Evolutionary conservation across 768 basidiomycete species (phyloP), one percentile per base, ranked within the genome.

Genomic region (Gymnopilus junonius): DNA sequence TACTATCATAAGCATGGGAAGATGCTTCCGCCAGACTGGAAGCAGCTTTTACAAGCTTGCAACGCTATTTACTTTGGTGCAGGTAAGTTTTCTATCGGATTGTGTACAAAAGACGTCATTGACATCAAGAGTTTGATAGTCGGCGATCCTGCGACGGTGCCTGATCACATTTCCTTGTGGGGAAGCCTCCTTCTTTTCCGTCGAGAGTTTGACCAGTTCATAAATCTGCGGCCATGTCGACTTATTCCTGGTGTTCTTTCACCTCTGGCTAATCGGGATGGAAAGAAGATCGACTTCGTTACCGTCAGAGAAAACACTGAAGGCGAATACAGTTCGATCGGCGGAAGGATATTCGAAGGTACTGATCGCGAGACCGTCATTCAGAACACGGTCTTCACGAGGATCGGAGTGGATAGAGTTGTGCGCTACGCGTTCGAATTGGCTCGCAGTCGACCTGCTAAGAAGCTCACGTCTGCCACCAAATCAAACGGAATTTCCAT

Each of bases 151-250:
- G 76, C 79, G 31, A 76, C 69, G 6, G 82, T 85, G 2, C 84
- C 85, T 21, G 85, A 87, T 73, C 85, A 87, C 62, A 81, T 87
- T 63, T 85, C 84, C 12, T 73, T 87, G 31, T 87, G 84, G 85
- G 82, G 80, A 21, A 78, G 83, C 20, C 70, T 82, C 29, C 74
- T 85, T 4, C 74, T 82, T 17, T 85, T 87, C 69, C 79, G 85
- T 54, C 82, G 83, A 50, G 80, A 80, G 20, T 81, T 84, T 43
- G 81, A 84, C 61, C 82, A 84, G 67, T 86, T 83, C 67, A 80
- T 79, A 64, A 83, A 81, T 62, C 73, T 81, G 7, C 74, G 85
- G n/a, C 83, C 81, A 4, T 82, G 82, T 39, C 76, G 81, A 15
- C 77, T 85, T 20, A 76, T 86, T 1, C 76, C 78, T 10, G 85